phyloP scores from a whole-genome alignment of 2,329 filamentous ascomycete species.

The Sordariomycetes sp. region DNA sequence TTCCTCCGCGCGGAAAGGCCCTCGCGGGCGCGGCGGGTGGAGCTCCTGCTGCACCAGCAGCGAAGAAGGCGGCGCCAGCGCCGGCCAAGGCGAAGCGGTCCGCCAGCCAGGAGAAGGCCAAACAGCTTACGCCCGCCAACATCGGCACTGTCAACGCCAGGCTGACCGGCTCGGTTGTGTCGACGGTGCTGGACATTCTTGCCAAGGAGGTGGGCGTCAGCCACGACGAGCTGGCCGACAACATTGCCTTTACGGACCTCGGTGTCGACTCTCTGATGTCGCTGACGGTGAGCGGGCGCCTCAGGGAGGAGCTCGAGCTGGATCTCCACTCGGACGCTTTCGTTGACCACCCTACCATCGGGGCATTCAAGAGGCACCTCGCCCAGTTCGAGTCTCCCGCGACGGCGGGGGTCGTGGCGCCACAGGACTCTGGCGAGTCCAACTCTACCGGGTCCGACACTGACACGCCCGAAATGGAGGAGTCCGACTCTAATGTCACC shows the following conservation, averaged over 20 bases:
- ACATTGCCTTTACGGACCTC: conserved; percentile 41
- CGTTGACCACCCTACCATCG: conserved; percentile 39
- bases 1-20: conserved; percentile 44
- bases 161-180: conserved; percentile 28
- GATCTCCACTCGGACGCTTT: conserved; percentile 39
- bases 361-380: conserved; percentile 32
- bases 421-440: conserved; percentile 19
- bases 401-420: conserved; percentile 10
- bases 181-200: conserved; percentile 33
- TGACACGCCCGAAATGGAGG: conserved; percentile 27
- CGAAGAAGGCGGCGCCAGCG: conserved; percentile 18
- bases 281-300: conserved; percentile 39
- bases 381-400: conserved; percentile 18
- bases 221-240: conserved; percentile 40
- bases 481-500: conserved; percentile 34
- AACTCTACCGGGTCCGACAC: conserved; percentile 22
- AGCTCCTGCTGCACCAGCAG: conserved; percentile 18
- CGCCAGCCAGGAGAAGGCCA: conserved; percentile 25
- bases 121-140: conserved; percentile 30
- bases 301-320: conserved; percentile 44
- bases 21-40: conserved; percentile 18
- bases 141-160: conserved; percentile 36
- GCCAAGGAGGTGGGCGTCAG: conserved; percentile 42
- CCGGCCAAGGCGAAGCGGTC: conserved; percentile 14
- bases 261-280: conserved; percentile 51